These are phyloP conservation scores for Bipolaris gigantea DNA, from an alignment of 2,329 filamentous ascomycete genomes.

Conservation along the genomic window DNA sequence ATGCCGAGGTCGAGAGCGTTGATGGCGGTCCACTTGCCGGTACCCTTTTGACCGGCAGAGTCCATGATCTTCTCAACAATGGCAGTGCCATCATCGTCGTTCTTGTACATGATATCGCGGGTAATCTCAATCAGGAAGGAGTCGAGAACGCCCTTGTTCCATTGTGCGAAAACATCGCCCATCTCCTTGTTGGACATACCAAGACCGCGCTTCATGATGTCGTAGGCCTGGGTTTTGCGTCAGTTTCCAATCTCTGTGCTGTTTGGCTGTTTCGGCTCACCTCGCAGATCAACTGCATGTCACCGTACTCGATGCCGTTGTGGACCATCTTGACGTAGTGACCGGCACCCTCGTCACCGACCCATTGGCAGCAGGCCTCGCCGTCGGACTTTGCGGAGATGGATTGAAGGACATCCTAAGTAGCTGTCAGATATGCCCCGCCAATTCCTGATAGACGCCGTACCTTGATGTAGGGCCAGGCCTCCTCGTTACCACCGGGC, in stretches of 20 bases:
- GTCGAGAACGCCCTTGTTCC: slow-evolving; percentile 98
- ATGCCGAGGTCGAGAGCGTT: slow-evolving; percentile 98
- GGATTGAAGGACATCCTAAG: slow-evolving; percentile 87
- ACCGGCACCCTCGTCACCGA: slow-evolving; percentile 97
- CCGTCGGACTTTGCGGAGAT: slow-evolving; percentile 97
- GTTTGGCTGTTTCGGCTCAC: slow-evolving; percentile 54
- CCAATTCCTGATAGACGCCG: not conserved
- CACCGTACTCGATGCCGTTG: slow-evolving; percentile 99
- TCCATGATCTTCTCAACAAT: slow-evolving; percentile 99
- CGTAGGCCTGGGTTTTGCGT: slow-evolving; percentile 73
- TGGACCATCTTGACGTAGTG: slow-evolving; percentile 99
- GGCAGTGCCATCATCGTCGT: slow-evolving; percentile 86
- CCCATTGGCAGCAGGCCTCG: slow-evolving; percentile 99
- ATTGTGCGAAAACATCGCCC: slow-evolving; percentile 88
- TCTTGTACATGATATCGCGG: slow-evolving; percentile 97
- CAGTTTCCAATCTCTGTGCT: slow-evolving; percentile 3
- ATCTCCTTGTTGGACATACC: slow-evolving; percentile 91
- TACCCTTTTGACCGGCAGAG: slow-evolving; percentile 97
- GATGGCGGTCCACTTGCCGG: slow-evolving; percentile 99
- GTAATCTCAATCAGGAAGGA: slow-evolving; percentile 99
- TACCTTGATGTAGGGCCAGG: slow-evolving; percentile 90
- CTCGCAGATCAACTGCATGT: slow-evolving; percentile 99
- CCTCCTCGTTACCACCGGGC: slow-evolving; percentile 98
- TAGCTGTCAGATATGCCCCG: slow-evolving; percentile 19
- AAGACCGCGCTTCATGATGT: slow-evolving; percentile 98